These are phyloP conservation scores for Botrytis medusae DNA, from an alignment of 2,329 filamentous ascomycete genomes.

Conservation along the genomic window DNA sequence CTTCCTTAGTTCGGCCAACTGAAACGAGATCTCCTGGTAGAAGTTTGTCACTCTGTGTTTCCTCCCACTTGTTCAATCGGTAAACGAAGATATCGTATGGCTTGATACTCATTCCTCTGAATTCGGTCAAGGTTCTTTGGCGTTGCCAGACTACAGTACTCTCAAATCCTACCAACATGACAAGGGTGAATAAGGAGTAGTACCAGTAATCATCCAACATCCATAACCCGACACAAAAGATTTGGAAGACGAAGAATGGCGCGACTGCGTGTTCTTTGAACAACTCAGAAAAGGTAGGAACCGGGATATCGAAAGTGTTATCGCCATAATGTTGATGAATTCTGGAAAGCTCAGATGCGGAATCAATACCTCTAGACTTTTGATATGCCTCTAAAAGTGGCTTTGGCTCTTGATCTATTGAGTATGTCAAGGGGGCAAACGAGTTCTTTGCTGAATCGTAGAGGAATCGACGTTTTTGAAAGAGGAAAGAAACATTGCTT, in stretches of 20 bases:
- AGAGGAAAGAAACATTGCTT: constrained; percentile 81
- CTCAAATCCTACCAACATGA: constrained; percentile 97
- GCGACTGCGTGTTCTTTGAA: constrained; percentile 98
- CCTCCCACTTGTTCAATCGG: constrained; percentile 81
- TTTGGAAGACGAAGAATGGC: constrained; percentile 98
- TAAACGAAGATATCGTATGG: constrained; percentile 94
- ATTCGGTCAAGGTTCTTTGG: constrained; percentile 91
- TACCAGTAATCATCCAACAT: constrained; percentile 99
- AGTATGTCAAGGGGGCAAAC: constrained; percentile 82
- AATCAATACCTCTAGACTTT: constrained; percentile 70
- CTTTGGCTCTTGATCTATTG: constrained; percentile 82
- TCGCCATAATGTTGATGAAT: constrained; percentile 91
- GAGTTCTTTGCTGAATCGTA: constrained; percentile 69
- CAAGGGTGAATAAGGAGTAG: constrained; percentile 96
- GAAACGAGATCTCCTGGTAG: constrained; percentile 92
- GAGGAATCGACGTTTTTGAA: constrained; percentile 96
- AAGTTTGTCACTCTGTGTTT: constrained; percentile 86
- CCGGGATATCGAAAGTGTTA: constrained; percentile 97
- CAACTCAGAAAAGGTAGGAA: constrained; percentile 90
- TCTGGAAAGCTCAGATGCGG: constrained; percentile 71
- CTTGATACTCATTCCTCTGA: constrained; percentile 99
- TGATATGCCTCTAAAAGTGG: constrained; percentile 78
- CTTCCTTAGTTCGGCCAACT: constrained; percentile 90
- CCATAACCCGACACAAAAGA: constrained; percentile 98
- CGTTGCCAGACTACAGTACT: constrained; percentile 99